Percentiles rank a stretch among this genome's conserved stretches.
Conservation (phyloP, 192 early-diverging fungal genomes). For the Backusella macrospora region DNA sequence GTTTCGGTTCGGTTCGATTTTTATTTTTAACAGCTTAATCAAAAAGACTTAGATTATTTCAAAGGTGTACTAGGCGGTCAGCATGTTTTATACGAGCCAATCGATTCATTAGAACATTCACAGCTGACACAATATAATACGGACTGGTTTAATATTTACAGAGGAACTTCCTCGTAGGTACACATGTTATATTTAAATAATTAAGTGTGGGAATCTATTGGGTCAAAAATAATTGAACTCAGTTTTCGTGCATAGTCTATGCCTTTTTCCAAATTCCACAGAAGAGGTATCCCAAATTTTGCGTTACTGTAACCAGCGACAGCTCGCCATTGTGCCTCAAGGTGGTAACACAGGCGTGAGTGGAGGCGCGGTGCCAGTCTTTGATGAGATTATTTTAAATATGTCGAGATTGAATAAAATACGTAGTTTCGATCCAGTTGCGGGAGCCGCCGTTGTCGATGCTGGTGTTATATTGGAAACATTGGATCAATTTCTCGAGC, state of each 20-base stretch:
- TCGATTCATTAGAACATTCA: constrained; percentile 49
- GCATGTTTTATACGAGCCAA: constrained; percentile 42
- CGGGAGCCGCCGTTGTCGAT: constrained; percentile 84
- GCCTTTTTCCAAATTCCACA: constrained; percentile 83
- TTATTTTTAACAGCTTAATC: background rate
- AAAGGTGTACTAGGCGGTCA: constrained; percentile 44
- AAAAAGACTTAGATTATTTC: constrained; percentile 62
- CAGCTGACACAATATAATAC: constrained; percentile 62
- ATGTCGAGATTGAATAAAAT: constrained; percentile 78
- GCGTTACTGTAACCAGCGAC: constrained; percentile 81
- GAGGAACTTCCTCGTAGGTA: constrained; percentile 64
- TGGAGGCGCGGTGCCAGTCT: constrained; percentile 91
- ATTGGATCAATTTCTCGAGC: constrained; percentile 80
- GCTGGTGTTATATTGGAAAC: constrained; percentile 90
- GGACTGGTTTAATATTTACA: constrained; percentile 94
- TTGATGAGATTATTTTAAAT: constrained; percentile 91
- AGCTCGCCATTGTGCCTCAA: constrained; percentile 92
- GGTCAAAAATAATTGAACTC: background rate
- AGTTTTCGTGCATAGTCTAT: constrained; percentile 44
- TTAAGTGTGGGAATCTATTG: background rate
- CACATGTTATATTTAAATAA: background rate
- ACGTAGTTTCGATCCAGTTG: constrained; percentile 65
- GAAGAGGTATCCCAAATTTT: constrained; percentile 80
- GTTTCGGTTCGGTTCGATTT: no score
- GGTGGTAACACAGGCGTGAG: constrained; percentile 97